phyloP scores from a whole-genome alignment of 805 yeast genomes.

The Candida sphagnicola region DNA sequence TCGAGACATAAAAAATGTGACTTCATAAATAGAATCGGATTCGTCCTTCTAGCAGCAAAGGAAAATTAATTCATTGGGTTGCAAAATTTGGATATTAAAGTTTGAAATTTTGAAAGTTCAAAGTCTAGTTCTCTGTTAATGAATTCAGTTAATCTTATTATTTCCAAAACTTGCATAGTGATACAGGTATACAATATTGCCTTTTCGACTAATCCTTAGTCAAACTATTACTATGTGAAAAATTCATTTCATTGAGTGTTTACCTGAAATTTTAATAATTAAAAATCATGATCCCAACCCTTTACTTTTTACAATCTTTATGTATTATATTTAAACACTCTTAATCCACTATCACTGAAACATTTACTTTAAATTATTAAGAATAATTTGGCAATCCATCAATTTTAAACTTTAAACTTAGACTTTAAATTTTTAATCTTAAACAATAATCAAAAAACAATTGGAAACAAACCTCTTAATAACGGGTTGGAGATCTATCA shows the following conservation, averaged over 20 bases:
- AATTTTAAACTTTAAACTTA: not conserved
- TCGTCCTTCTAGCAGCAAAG: too few species aligned
- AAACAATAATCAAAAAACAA: conserved; percentile 1
- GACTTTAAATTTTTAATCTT: not conserved
- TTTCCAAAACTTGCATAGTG: too few species aligned
- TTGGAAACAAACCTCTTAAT: conserved; percentile 27
- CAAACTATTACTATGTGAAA: not conserved
- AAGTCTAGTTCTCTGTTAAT: too few species aligned
- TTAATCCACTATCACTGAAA: conserved; percentile 4
- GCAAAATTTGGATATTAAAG: too few species aligned
- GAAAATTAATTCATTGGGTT: too few species aligned
- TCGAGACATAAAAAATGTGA: too few species aligned
- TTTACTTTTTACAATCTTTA: conserved; percentile 4
- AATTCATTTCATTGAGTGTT: not conserved
- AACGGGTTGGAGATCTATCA: conserved; percentile 74
- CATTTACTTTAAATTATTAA: not conserved
- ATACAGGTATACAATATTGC: too few species aligned
- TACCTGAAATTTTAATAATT: not conserved
- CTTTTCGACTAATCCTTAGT: not conserved
- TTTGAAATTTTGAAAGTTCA: too few species aligned
- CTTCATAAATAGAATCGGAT: too few species aligned
- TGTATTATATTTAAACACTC: conserved; percentile 6
- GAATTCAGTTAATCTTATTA: too few species aligned
- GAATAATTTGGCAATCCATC: not conserved
- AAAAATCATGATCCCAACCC: conserved; percentile 3